Evolutionary conservation across 805 yeast genomes (phyloP).

Genomic region (Brettanomyces nanus): DNA sequence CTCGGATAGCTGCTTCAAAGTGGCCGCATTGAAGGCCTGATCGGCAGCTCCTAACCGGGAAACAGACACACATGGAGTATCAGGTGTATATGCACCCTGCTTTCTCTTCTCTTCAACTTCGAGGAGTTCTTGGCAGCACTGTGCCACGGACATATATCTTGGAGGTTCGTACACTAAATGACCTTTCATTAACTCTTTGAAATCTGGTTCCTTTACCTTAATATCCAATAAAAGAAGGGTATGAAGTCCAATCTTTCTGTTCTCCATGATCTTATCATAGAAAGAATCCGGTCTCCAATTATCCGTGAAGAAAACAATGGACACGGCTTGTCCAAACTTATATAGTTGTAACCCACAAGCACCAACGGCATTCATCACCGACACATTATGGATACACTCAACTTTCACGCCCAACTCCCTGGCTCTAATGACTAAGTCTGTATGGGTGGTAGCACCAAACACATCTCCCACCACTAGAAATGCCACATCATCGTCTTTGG

Average conservation of each 20-base stretch:
- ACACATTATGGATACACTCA: conserved; percentile 87
- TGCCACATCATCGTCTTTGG: conserved; percentile 78
- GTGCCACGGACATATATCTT: conserved; percentile 85
- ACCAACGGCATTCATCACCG: conserved; percentile 97
- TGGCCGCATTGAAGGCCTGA: conserved; percentile 79
- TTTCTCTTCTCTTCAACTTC: conserved; percentile 78
- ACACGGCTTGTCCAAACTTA: conserved; percentile 95
- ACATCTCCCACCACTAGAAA: conserved; percentile 96
- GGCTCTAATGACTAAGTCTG: conserved; percentile 88
- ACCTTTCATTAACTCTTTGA: conserved; percentile 91
- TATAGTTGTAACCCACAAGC: conserved; percentile 95
- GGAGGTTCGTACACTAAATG: conserved; percentile 93
- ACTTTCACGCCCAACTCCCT: conserved; percentile 72
- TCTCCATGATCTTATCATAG: conserved; percentile 82
- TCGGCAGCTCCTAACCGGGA: conserved; percentile 84
- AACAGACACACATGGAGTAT: conserved; percentile 90
- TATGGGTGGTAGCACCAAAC: conserved; percentile 97
- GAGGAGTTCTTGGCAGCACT: conserved; percentile 80
- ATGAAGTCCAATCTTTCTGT: conserved; percentile 84
- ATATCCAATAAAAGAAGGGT: conserved; percentile 84
- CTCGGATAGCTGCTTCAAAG: conserved; percentile 64
- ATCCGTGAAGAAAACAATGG: conserved; percentile 92
- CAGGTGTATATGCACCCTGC: conserved; percentile 71
- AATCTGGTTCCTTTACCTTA: conserved; percentile 93
- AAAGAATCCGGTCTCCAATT: conserved; percentile 95